Base-by-base conservation (phyloP, 352 stramenopile species). In the Globisporangium iwayamae region DNA sequence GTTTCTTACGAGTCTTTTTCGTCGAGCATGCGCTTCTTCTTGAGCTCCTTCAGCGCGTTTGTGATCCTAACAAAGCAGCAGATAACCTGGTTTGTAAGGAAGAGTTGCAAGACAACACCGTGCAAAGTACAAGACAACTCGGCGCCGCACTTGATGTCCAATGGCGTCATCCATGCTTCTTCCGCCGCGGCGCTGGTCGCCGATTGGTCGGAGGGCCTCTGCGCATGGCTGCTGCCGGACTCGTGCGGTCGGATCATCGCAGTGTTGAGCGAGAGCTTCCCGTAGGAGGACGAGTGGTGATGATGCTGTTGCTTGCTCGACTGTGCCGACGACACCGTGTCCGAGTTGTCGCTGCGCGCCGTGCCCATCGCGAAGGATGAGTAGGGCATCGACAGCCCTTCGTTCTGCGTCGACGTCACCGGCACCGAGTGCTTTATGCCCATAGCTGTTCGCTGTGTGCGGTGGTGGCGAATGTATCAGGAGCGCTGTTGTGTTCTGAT, bases 1-100 rank as follows among this genome's bases (percentile, higher is more conserved):
- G 22, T 38, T 20, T 18, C 76, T 32, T 66, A 91, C 83, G 66
- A 63, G 47, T 90, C 76, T 38, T 76, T 81, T 30, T 83, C 70
- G 20, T 87, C 76, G 3, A 70, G 64, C 25, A 71, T 54, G 1
- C 72, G 81, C 54, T 90, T 83, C 57, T 73, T 72, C 77, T 87
- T 83, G 67, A 90, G 76, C 46, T 91, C 71, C 62, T 79, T 84
- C n/a, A 94, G 73, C 18, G 85, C 82, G 30, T 89, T 89, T 7
- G 84, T 88, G 69, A 94, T 90, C 56, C 83, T 93, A n/a, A 47
- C 41, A 56, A 34, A 45, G 39, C 9, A 52, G 18, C 46, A 55
- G 28, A 39, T 2, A 67, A 13, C 25, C 54, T 2, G 43, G 50
- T 18, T 14, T 11, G 32, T 22, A 22, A 18, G 13, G 6, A 59